Base-by-base conservation (phyloP, 495 filamentous ascomycete species). In the Penicillium herquei region DNA sequence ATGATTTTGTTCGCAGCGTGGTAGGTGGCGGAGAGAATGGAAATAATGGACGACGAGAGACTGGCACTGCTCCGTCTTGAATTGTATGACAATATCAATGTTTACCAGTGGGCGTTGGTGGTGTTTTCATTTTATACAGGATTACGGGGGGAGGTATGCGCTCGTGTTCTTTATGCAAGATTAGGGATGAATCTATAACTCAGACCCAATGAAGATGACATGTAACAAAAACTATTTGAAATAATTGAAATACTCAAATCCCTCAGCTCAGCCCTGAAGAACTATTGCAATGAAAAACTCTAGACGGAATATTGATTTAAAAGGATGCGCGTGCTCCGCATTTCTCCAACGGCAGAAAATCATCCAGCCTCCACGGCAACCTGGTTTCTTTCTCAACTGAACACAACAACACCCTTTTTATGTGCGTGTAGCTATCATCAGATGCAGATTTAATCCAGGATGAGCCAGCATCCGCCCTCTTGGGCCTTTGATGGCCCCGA, bases 1-100 rank as follows among this genome's bases (percentile, higher is more conserved):
- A 70, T 48, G 76, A 79, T 39, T 78, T 78, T 58, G 74, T 79
- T 31, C 58, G 67, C 51, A 71, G 63, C 39, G 54, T 76, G 9
- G 64, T 77, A 43, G 76, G 75, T 16, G 71, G 74, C 6, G 69
- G 70, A 0, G 68, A 72, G 44, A 74, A 66, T 55, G 69, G 54
- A 13, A 68, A 66, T 18, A 72, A 64, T 51, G 60, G 56, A 39
- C 59, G 58, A 39, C 65, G 56, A 1, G 69, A 69, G 46, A 49
- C 59, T 26, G 53, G 55, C n/a, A 35, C 40, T 33, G 56, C 57
- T 42, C 57, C 55, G 21, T 55, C 56, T 53, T 76, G 56, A 74
- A 26, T 8, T 52, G 21, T 45, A 31, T 54, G 41, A 46, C 30
- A 41, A 14, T 12, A 11, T 31, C 30, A 32, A 32, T 14, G 26